A percentile compares a stretch with the other conserved stretches of the same genome.
Evolutionary conservation across 345 rosid species (phyloP).

Genomic region (Eucalyptus sideroxylon): DNA sequence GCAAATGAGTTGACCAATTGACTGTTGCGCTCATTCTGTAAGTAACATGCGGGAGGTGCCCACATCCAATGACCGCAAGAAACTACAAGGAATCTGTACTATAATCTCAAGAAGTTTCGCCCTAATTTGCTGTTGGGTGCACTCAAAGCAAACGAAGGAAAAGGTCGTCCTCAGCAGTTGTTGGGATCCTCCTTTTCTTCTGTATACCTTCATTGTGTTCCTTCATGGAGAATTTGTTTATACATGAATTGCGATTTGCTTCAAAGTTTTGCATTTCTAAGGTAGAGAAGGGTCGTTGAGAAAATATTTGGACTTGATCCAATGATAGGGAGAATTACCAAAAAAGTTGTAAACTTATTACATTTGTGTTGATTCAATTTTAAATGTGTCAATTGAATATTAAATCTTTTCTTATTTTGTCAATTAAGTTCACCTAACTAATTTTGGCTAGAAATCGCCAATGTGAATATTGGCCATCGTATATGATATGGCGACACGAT

Average conservation of each 20-base stretch:
- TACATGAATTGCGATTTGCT: background rate
- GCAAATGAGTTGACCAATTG: background rate
- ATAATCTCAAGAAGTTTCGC: background rate
- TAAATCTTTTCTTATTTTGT: too few relatives aligned
- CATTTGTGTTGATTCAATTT: too few relatives aligned
- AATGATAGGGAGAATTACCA: too few relatives aligned
- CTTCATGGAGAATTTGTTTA: background rate
- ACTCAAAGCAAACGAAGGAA: background rate
- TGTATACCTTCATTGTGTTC: background rate
- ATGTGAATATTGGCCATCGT: too few relatives aligned
- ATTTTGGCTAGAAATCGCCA: too few relatives aligned
- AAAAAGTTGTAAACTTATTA: too few relatives aligned
- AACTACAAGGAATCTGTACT: background rate
- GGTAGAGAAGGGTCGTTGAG: background rate
- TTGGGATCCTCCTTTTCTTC: background rate
- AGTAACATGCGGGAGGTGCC: background rate
- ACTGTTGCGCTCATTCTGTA: background rate
- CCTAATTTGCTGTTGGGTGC: background rate
- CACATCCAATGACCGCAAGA: background rate
- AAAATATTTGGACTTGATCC: background rate
- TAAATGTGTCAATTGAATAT: too few relatives aligned
- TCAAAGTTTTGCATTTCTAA: background rate
- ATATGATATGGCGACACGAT: rapidly evolving
- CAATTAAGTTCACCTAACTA: too few relatives aligned
- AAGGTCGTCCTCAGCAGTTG: background rate